Percentiles rank a stretch among this genome's conserved stretches.
These are phyloP conservation scores for Ananas comosus DNA, from an alignment of 176 grass and related monocot species.

Conservation along the genomic window DNA sequence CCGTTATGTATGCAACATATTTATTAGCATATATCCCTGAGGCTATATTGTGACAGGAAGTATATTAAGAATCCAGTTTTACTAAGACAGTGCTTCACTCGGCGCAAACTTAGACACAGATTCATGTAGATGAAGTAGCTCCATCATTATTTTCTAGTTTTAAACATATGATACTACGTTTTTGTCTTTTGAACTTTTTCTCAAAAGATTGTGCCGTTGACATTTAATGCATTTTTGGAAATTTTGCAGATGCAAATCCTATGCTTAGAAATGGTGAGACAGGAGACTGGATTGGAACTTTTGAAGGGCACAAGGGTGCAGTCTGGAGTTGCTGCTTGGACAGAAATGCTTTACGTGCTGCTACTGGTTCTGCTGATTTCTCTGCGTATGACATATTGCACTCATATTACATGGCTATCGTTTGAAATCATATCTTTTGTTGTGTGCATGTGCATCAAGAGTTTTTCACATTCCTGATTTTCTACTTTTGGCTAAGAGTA, in stretches of 20 bases:
- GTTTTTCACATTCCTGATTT: too few relatives aligned
- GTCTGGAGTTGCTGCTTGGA: conserved; percentile 98
- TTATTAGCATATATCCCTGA: neutral
- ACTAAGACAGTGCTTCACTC: too few relatives aligned
- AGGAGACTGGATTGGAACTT: conserved; percentile 99
- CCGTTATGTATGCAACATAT: neutral
- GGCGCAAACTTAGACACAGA: too few relatives aligned
- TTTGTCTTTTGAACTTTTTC: neutral
- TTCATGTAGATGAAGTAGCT: too few relatives aligned
- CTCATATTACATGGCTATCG: neutral
- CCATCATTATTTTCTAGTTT: too few relatives aligned
- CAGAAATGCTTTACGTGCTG: conserved; percentile 72
- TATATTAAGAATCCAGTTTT: too few relatives aligned
- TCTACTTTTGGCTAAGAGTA: too few relatives aligned
- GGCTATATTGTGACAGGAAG: too few relatives aligned
- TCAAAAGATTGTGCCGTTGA: neutral
- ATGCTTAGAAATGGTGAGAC: conserved; percentile 99
- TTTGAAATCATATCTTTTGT: too few relatives aligned
- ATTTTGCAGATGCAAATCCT: conserved; percentile 65
- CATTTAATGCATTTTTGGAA: neutral
- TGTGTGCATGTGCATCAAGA: too few relatives aligned
- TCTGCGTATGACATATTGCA: conserved; percentile 53
- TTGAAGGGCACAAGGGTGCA: conserved; percentile 97
- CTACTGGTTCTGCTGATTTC: conserved; percentile 93
- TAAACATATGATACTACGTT: neutral